Percentiles rank a stretch among this genome's conserved stretches.
Evolutionary conservation across 441 rosid genomes (phyloP).

Genomic region (Biscutella laevigata): DNA sequence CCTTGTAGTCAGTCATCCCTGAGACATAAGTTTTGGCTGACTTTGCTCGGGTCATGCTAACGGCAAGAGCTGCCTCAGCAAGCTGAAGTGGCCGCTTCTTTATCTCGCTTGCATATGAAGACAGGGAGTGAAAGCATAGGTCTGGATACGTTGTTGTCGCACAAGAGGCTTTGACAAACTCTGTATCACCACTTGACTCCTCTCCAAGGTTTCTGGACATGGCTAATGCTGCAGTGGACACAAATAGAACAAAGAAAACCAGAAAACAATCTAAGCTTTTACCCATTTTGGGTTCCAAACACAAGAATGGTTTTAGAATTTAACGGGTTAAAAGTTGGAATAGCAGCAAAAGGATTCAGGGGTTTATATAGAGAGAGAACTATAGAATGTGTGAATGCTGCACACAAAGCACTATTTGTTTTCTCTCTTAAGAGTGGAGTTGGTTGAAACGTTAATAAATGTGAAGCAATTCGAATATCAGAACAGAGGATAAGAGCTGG

Average conservation of each 20-base stretch:
- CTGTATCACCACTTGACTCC: conserved; percentile 22
- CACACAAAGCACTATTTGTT: not conserved
- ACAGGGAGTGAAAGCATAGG: conserved; percentile 51
- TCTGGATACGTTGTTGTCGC: conserved; percentile 52
- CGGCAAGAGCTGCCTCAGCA: conserved; percentile 56
- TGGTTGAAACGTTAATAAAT: conserved; percentile 24
- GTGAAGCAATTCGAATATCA: conserved; percentile 18
- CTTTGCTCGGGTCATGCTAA: conserved; percentile 51
- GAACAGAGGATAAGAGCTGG: too few relatives aligned
- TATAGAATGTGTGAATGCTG: conserved; percentile 9
- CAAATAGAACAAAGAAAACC: conserved; percentile 18
- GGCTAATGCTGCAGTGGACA: conserved; percentile 16
- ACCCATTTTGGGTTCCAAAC: conserved; percentile 19
- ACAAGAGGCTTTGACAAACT: conserved; percentile 55
- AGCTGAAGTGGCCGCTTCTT: conserved; percentile 49
- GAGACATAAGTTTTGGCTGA: conserved; percentile 47
- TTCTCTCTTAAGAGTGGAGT: too few relatives aligned
- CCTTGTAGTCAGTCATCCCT: conserved; percentile 41
- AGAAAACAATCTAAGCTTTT: conserved; percentile 10
- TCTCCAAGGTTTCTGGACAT: conserved; percentile 24
- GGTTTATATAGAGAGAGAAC: conserved; percentile 14
- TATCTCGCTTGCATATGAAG: conserved; percentile 48
- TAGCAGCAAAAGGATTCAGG: conserved; percentile 9
- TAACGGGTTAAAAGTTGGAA: not conserved
- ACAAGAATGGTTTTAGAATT: not conserved